Conservation (phyloP, 176 grass and related monocot species). For the Bolboschoenus planiculmis region DNA sequence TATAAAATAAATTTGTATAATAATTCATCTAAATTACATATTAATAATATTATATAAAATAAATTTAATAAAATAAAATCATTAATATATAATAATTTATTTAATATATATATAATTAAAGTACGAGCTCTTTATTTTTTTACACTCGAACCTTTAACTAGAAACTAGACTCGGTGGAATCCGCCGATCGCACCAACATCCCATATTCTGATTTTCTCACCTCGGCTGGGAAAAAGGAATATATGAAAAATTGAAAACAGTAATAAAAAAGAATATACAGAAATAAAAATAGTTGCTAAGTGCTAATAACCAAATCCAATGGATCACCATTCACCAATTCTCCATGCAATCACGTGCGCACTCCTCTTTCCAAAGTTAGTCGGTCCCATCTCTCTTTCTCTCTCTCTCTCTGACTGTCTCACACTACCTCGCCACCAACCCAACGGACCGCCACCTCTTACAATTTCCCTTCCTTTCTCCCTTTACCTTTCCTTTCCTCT, state of each 20-base stretch:
- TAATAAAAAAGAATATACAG: not conserved
- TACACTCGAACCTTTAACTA: no score
- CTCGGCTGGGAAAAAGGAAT: not conserved
- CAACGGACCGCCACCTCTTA: constrained; percentile 1
- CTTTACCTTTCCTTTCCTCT: not conserved
- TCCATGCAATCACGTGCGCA: constrained; percentile 19
- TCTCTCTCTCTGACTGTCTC: not conserved
- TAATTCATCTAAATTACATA: no score
- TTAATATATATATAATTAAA: no score
- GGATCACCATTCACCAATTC: not conserved
- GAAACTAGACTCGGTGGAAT: no score
- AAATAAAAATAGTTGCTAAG: not conserved
- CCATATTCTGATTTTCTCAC: not conserved
- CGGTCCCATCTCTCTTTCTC: not conserved
- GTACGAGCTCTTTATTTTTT: no score
- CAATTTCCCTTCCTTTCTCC: not conserved
- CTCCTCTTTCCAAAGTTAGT: not conserved
- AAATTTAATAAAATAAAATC: no score
- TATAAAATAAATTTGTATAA: no score
- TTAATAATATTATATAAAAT: no score
- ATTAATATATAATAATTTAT: no score
- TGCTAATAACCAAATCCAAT: not conserved
- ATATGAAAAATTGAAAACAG: not conserved
- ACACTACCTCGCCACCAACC: not conserved
- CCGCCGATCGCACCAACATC: no score